Percentiles rank a stretch among this genome's conserved stretches.
phyloP scores from a whole-genome alignment of 1,139 yeast species.

The Scheffersomyces insectosa region DNA sequence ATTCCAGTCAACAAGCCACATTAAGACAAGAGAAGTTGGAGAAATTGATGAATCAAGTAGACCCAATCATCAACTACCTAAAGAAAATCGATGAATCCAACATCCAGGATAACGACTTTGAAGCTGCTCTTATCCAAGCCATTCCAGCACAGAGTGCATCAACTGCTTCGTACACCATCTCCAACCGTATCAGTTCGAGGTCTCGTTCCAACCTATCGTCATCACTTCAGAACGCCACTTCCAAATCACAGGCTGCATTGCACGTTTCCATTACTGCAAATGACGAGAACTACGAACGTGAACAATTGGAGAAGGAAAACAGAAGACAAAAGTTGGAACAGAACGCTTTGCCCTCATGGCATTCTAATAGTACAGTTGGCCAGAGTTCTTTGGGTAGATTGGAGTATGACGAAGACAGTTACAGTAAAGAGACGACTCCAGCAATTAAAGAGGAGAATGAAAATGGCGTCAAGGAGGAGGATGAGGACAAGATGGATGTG shows the following conservation, averaged over 20 bases:
- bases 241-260: constrained; percentile 67
- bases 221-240: constrained; percentile 38
- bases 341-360: constrained; percentile 97
- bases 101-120: constrained; percentile 88
- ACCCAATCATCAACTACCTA: constrained; percentile 80
- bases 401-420: constrained; percentile 40
- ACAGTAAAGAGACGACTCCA: constrained; percentile 18
- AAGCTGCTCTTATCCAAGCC: constrained; percentile 71
- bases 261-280: constrained; percentile 92
- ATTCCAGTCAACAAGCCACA: constrained; percentile 78
- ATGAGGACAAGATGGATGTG: constrained; percentile 6
- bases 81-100: constrained; percentile 83
- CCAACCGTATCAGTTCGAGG: constrained; percentile 30
- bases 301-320: constrained; percentile 66
- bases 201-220: constrained; percentile 29
- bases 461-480: constrained; percentile 14
- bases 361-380: constrained; percentile 86
- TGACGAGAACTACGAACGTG: constrained; percentile 74
- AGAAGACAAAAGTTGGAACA: constrained; percentile 77
- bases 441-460: constrained; percentile 9
- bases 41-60: constrained; percentile 82
- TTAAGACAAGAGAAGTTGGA: constrained; percentile 83
- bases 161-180: constrained; percentile 59
- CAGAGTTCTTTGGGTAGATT: constrained; percentile 48
- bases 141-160: constrained; percentile 81